A percentile compares a stretch with the other conserved stretches of the same genome.
Conservation (phyloP, 2,329 filamentous ascomycete species). For the Epichloe scottii region DNA sequence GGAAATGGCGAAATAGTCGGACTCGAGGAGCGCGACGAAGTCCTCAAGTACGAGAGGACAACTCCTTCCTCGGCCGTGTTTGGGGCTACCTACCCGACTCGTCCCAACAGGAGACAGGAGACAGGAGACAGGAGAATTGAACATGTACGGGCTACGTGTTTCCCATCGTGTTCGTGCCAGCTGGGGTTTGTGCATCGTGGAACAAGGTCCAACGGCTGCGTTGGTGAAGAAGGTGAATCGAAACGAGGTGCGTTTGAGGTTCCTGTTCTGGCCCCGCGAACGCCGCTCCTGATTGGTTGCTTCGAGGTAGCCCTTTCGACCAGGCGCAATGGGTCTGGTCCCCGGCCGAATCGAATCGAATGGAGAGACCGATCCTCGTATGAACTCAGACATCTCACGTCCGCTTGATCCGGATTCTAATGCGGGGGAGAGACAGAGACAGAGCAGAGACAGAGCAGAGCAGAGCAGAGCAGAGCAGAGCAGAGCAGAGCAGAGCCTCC, state of each 20-base stretch:
- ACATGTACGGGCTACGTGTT: not conserved
- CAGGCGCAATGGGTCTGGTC: too few relatives aligned
- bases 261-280: not conserved
- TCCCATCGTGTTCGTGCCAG: not conserved
- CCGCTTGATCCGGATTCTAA: too few relatives aligned
- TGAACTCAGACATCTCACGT: not conserved
- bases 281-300: not conserved
- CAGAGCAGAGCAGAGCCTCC: too few relatives aligned
- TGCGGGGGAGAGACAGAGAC: too few relatives aligned
- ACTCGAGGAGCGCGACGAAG: not conserved
- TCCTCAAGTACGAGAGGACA: not conserved
- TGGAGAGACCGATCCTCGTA: not conserved
- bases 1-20: not conserved
- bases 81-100: not conserved
- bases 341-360: too few relatives aligned
- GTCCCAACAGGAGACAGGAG: not conserved
- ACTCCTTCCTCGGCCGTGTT: not conserved
- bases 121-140: not conserved
- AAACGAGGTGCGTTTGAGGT: conserved; percentile 6
- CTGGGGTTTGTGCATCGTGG: not conserved
- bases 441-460: too few relatives aligned
- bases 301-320: too few relatives aligned
- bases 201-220: not conserved
- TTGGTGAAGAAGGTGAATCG: conserved; percentile 1
- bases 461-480: too few relatives aligned